phyloP scores from a whole-genome alignment of 345 rosid species.

The Viola odorata region DNA sequence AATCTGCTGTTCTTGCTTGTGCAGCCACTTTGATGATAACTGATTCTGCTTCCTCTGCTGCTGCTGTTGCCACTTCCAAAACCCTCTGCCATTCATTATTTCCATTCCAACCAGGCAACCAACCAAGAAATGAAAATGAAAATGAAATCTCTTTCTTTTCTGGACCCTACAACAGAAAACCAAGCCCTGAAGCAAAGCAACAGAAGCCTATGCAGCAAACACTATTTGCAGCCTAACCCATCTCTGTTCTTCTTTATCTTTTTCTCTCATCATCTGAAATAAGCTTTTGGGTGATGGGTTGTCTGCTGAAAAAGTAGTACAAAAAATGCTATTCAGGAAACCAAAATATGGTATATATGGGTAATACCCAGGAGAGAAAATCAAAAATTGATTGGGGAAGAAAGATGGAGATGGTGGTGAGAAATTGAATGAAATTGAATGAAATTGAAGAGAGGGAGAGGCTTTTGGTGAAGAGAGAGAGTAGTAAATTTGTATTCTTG shows the following conservation, averaged over 20 bases:
- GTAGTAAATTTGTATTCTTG: too few relatives aligned
- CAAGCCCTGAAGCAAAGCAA: constrained; percentile 3
- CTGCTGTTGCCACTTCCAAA: constrained; percentile 36
- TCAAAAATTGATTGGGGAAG: background rate
- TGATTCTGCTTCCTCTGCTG: constrained; percentile 28
- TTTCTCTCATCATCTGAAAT: too few relatives aligned
- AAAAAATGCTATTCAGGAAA: background rate
- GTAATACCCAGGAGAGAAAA: constrained; percentile 18
- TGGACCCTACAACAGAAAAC: constrained; percentile 2
- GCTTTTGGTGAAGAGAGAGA: too few relatives aligned
- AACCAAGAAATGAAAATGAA: constrained; percentile 7
- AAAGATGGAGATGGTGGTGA: background rate
- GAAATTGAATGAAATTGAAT: background rate
- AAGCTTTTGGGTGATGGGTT: too few relatives aligned
- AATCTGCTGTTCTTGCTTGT: constrained; percentile 31
- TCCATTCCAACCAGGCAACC: constrained; percentile 38
- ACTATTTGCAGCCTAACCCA: constrained; percentile 39
- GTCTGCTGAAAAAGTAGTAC: too few relatives aligned
- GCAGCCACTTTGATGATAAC: constrained; percentile 39
- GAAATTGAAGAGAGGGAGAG: too few relatives aligned
- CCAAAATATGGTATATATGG: constrained; percentile 2
- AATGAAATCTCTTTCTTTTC: background rate
- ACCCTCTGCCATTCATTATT: constrained; percentile 43
- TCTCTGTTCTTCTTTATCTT: constrained; percentile 19
- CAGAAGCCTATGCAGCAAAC: constrained; percentile 5